These are phyloP conservation scores for Microbotryum scabiosae DNA, from an alignment of 1,284 basidiomycete species.

Conservation along the genomic window DNA sequence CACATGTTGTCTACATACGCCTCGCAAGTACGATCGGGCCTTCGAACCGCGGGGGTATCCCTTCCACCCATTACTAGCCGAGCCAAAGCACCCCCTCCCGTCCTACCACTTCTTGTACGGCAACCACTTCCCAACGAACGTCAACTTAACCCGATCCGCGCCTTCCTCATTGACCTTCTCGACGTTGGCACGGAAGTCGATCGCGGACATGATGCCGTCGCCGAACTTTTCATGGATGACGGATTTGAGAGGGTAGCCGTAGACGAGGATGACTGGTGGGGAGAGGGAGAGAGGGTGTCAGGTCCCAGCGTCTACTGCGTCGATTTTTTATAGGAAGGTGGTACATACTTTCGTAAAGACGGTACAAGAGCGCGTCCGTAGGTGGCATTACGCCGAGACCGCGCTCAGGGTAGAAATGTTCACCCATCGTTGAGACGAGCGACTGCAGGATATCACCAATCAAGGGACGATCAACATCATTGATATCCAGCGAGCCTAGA, in stretches of 20 bases:
- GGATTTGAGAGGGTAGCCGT: slow-evolving; percentile 18
- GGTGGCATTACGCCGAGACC: slow-evolving; percentile 56
- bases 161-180: slow-evolving; percentile 43
- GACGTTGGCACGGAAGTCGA: slow-evolving; percentile 67
- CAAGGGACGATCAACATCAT: neutral
- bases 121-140: slow-evolving; percentile 15
- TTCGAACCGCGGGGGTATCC: no score
- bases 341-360: slow-evolving; percentile 55
- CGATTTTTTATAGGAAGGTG: no score
- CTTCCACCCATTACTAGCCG: no score
- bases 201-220: slow-evolving; percentile 86
- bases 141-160: slow-evolving; percentile 5
- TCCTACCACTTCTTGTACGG: slow-evolving; percentile 10
- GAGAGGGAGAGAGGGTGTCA: neutral
- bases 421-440: slow-evolving; percentile 51
- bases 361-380: slow-evolving; percentile 72
- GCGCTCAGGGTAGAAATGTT: slow-evolving; percentile 64
- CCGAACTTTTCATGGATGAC: slow-evolving; percentile 85
- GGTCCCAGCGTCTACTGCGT: neutral
- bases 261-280: slow-evolving; percentile 10
- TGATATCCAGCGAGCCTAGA: no score
- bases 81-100: neutral
- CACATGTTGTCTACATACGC: no score
- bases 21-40: no score
- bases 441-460: neutral